Base-by-base conservation (phyloP, 2,329 filamentous ascomycete species). In the Exophiala phaeomuriformis region DNA sequence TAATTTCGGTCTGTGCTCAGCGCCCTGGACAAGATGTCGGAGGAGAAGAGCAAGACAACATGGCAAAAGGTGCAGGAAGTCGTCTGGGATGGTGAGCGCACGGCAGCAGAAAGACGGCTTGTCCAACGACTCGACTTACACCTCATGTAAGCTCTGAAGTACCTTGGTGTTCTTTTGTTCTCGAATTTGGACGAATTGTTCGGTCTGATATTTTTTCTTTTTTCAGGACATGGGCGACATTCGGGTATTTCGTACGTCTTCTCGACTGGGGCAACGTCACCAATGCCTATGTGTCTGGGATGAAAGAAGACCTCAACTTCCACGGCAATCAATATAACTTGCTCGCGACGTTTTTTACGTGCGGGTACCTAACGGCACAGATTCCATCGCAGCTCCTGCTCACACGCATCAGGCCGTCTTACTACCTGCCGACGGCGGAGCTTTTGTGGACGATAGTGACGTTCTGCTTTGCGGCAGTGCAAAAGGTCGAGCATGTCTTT, bases 111-210 rank as follows among this genome's bases (percentile, higher is more conserved):
- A 53, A 66, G 64, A 54, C 64, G 64, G 5, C 62, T 72, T 8
- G 68, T 72, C 5, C 63, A 66, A 32, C 64, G 67, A 27, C 65
- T 72, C 5, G 70, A 72, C 51, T 61, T 67, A 6, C 70, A 70
- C 53, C 60, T 72, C 0, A 62, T 72, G 48, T 51, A 12, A 27
- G 31, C 27, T 10, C 30, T 45, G n/a, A 45, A 29, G 5, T 39
- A n/a, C 36, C 7, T 39, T 39, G 9, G 4, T n/a, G 36, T n/a
- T 39, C 36, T 12, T 8, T 39, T 39, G 10, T 12, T 39, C 9
- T 39, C 36, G 10, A 12, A 39, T n/a, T 43, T 28, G 27, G 27
- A 43, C 40, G 28, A 9, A 12, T 45, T 31, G 42, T 37, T 7
- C 7, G 6, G 36, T 39, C 10, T 39, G 6, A n/a, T 5, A 4